phyloP scores from a whole-genome alignment of 2,329 filamentous ascomycete genomes.

The Colletotrichum trifolii region DNA sequence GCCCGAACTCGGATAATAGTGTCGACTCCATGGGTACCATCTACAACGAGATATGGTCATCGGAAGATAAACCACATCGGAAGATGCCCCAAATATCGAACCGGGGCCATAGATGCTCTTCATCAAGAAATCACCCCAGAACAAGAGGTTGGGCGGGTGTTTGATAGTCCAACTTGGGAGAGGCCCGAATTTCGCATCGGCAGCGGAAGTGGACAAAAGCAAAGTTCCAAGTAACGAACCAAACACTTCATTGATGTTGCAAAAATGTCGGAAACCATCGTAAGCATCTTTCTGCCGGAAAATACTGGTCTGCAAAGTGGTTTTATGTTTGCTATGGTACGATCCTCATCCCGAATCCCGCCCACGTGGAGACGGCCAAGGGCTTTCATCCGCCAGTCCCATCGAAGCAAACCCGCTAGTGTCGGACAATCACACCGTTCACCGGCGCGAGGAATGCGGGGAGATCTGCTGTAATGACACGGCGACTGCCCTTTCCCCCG shows the following conservation, averaged over 20 bases:
- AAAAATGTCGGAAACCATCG: neutral
- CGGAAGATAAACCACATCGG: too few species aligned
- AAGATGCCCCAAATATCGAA: too few species aligned
- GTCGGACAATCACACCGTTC: conserved; percentile 19
- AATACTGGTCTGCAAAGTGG: neutral
- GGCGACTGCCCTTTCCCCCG: neutral
- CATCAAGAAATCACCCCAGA: too few species aligned
- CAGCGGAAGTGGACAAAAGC: too few species aligned
- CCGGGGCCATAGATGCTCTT: too few species aligned
- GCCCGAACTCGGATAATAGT: too few species aligned
- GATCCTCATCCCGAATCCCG: conserved; percentile 17
- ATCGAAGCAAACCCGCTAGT: conserved; percentile 30
- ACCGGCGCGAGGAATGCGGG: conserved; percentile 24
- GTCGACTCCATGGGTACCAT: too few species aligned
- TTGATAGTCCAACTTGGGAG: too few species aligned
- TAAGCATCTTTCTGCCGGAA: neutral
- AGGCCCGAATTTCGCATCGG: too few species aligned
- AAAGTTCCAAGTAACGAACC: too few species aligned
- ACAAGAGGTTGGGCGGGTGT: too few species aligned
- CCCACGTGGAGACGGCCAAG: conserved; percentile 13
- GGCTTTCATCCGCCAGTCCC: conserved; percentile 23
- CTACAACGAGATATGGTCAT: too few species aligned
- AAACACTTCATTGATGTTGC: neutral
- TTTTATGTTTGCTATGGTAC: conserved; percentile 7
- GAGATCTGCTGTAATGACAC: conserved; percentile 27